Conservation (phyloP, 2,329 filamentous ascomycete species). For the Knoxdaviesia proteae region DNA sequence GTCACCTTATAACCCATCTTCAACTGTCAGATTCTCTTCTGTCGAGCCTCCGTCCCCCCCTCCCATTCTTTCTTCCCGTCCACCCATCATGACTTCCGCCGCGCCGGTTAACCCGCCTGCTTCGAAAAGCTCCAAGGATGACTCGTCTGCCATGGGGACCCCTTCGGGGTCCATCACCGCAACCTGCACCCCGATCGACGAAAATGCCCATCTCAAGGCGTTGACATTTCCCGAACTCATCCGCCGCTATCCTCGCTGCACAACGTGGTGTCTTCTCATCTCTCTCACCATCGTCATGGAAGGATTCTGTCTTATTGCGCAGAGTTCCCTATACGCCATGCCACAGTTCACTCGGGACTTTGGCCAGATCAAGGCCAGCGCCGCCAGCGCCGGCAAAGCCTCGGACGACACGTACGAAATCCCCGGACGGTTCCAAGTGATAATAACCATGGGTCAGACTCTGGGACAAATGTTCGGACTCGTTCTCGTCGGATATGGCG, state of each 20-base stretch:
- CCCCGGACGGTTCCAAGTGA: conserved; percentile 23
- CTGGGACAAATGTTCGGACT: conserved; percentile 25
- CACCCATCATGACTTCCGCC: too few species aligned
- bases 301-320: conserved; percentile 4
- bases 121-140: too few species aligned
- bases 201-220: too few species aligned
- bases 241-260: conserved; percentile 1
- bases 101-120: too few species aligned
- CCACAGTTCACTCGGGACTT: conserved; percentile 12
- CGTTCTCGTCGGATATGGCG: conserved; percentile 19
- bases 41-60: too few species aligned
- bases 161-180: too few species aligned
- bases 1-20: too few species aligned
- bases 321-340: conserved; percentile 8
- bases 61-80: too few species aligned
- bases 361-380: conserved; percentile 7
- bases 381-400: neutral
- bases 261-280: conserved; percentile 4
- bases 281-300: conserved; percentile 6
- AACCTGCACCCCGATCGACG: too few species aligned
- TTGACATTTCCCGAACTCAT: too few species aligned
- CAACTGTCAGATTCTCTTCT: too few species aligned
- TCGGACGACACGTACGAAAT: conserved; percentile 13
- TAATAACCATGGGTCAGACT: conserved; percentile 18
- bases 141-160: too few species aligned